Evolutionary conservation across 768 basidiomycete species (phyloP).

Genomic region (Suillus lakei): DNA sequence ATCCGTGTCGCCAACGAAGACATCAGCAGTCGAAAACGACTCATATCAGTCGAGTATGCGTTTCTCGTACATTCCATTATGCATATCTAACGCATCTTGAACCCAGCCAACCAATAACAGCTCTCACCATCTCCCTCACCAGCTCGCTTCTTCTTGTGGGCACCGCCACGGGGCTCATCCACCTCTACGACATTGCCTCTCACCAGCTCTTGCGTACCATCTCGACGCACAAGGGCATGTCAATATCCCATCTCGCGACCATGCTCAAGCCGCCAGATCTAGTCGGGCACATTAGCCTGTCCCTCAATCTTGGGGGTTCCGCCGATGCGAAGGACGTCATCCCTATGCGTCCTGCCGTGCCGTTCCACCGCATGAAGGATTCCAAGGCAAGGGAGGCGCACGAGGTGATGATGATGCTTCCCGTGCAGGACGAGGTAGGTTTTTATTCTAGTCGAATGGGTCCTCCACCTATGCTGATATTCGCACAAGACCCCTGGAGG

Average conservation of each 20-base stretch:
- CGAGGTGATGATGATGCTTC: slow-evolving; percentile 68
- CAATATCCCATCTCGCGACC: slow-evolving; percentile 75
- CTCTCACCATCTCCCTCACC: slow-evolving; percentile 77
- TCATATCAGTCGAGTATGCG: slow-evolving; percentile 74
- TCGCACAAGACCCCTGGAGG: slow-evolving; percentile 17
- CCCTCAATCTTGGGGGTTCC: slow-evolving; percentile 40
- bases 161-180: slow-evolving; percentile 70
- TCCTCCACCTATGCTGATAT: slow-evolving; percentile 5
- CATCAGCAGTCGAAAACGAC: slow-evolving; percentile 53
- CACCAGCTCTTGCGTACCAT: slow-evolving; percentile 89
- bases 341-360: slow-evolving; percentile 64
- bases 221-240: slow-evolving; percentile 64
- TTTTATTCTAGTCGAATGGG: not conserved
- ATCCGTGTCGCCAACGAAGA: slow-evolving; percentile 67
- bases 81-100: slow-evolving; percentile 10
- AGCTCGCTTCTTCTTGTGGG: slow-evolving; percentile 83
- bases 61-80: slow-evolving; percentile 12
- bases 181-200: slow-evolving; percentile 87
- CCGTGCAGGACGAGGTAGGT: slow-evolving; percentile 48
- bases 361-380: slow-evolving; percentile 79
- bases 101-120: slow-evolving; percentile 70
- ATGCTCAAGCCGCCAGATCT: slow-evolving; percentile 89
- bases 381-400: slow-evolving; percentile 69
- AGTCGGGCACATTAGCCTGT: slow-evolving; percentile 74
- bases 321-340: slow-evolving; percentile 57